Evolutionary conservation across 1,139 yeast genomes (phyloP), one percentile per base, ranked within the genome.

Genomic region (Yamadazyma triangularis): DNA sequence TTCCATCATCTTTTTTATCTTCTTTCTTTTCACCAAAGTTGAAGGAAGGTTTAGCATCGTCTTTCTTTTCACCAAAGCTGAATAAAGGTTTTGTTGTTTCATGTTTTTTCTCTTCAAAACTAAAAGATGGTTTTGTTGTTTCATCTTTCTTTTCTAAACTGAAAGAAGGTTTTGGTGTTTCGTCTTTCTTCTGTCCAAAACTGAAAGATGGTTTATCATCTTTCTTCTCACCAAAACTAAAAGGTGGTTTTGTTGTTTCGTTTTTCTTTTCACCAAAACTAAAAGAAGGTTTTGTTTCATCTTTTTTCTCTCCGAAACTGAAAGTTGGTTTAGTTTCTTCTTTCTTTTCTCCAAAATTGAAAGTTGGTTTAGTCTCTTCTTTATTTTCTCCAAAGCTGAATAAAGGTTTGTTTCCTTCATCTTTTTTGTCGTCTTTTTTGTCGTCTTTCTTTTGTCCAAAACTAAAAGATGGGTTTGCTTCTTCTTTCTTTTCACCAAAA

Each of bases 401-500:
- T 11, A 36, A 24, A 11, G 43, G 39, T 18, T 6, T 24, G 10
- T 12, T 14, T 12, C 13, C 15, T 5, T 14, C 15, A 24, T 8
- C 34, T 12, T n/a, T n/a, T n/a, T n/a, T n/a, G n/a, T n/a, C n/a
- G n/a, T n/a, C n/a, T n/a, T n/a, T n/a, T 7, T 24, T 23, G 9
- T 32, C 26, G 15, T 25, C 14, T 8, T 5, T 15, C 8, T 15
- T 15, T 10, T 8, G 23, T 10, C 41, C 41, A 24, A 37, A 35
- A 1, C 34, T 18, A 30, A 38, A 38, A 12, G 32, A 15, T 11
- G 42, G 33, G n/a, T 27, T 26, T n/a, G n/a, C n/a, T n/a, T n/a
- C n/a, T n/a, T n/a, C n/a, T n/a, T n/a, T n/a, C n/a, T 10, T 21
- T 5, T 8, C 30, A 10, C 43, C 48, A 31, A 44, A 41, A 11